phyloP scores from a whole-genome alignment of 2,329 filamentous ascomycete species.

The Helicocarpus griseus region DNA sequence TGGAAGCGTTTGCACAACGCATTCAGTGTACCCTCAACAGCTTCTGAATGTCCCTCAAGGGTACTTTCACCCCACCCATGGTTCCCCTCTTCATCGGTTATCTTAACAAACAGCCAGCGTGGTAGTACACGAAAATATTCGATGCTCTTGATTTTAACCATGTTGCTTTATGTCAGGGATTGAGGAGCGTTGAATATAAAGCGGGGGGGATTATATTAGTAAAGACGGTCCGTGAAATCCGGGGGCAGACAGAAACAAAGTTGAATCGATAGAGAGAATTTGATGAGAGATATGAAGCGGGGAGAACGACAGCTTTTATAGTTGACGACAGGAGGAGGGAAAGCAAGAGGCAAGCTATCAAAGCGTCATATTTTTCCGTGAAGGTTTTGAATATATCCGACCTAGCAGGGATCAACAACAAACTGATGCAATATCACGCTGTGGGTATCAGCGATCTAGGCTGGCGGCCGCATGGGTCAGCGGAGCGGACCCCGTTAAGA shows the following conservation, averaged over 20 bases:
- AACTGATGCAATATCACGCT: background rate
- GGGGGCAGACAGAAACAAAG: background rate
- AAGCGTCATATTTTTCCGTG: background rate
- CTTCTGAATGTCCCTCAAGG: slow-evolving; percentile 62
- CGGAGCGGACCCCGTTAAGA: background rate
- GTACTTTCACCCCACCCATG: slow-evolving; percentile 67
- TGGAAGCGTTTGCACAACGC: slow-evolving; percentile 53
- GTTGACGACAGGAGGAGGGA: background rate
- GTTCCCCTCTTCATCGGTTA: slow-evolving; percentile 55
- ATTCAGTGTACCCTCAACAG: slow-evolving; percentile 64
- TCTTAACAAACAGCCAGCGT: slow-evolving; percentile 69
- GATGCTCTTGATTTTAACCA: slow-evolving; percentile 56
- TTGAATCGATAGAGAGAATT: background rate
- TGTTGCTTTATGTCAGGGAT: slow-evolving; percentile 19
- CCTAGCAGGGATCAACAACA: background rate
- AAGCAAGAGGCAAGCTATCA: background rate
- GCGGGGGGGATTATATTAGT: background rate
- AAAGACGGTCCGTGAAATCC: background rate
- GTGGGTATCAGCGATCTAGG: background rate
- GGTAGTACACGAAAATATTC: slow-evolving; percentile 68
- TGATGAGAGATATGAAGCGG: background rate
- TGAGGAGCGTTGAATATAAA: background rate
- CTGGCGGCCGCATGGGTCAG: background rate
- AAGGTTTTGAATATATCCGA: background rate
- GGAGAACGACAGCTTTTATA: background rate